Evolutionary conservation across 73 alveolate species (phyloP), one percentile per base, ranked within the genome.

Genomic region (Paramecium bursaria): DNA sequence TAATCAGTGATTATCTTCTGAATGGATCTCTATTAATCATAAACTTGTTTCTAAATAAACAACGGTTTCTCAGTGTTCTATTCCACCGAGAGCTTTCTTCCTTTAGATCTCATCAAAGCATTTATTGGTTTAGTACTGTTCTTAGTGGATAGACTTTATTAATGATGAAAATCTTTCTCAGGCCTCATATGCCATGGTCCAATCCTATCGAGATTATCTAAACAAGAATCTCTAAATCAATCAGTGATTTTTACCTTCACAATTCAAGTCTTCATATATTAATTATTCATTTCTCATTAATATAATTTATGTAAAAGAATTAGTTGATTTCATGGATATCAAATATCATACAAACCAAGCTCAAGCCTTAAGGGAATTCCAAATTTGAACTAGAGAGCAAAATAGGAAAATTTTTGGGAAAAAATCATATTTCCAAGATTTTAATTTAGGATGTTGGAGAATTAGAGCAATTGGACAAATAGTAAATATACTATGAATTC

Each of bases 171-270:
- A n/a, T n/a, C n/a, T n/a, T n/a, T n/a, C n/a, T n/a, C n/a, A n/a
- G n/a, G n/a, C n/a, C n/a, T n/a, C n/a, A 29, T 57, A 57, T 57
- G 76, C 76, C 76, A 57, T 13, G 76, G 76, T 26, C 76, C 76
- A 26, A 39, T 11, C 11, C 5, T 11, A 7, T 39, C 49, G 11
- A 7, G 5, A 39, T 39, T 11, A 39, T 39, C 11, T n/a, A n/a
- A n/a, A n/a, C n/a, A n/a, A n/a, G 11, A 39, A 11, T 7, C 5
- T 39, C 49, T 39, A 39, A 39, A 7, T 39, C 11, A 39, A 39
- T 39, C 5, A 39, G 11, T 7, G 5, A 7, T 11, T 7, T 39
- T 39, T 39, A 39, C 49, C 49, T 7, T 39, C 49, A 39, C 5
- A 11, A 39, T 39, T 39, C 14, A 39, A 11, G 14, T 39, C 5